Conservation (phyloP, 768 basidiomycete species). For the Russula emetica region DNA sequence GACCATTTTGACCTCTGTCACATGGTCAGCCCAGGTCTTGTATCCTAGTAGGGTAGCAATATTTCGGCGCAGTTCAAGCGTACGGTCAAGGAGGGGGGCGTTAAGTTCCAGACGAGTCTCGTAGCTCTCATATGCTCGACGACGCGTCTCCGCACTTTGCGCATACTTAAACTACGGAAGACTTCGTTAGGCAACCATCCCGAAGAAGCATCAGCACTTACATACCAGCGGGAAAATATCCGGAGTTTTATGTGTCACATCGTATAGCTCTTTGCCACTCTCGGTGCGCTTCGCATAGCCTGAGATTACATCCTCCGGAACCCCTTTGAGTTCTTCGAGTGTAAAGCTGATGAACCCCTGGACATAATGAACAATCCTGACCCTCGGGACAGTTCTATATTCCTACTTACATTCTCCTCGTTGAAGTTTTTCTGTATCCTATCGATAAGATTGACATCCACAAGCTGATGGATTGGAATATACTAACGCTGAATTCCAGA, state of each 20-base stretch:
- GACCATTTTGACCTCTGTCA: conserved; percentile 84
- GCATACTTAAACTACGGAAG: conserved; percentile 70
- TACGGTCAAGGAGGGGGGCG: conserved; percentile 62
- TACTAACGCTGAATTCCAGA: conserved; percentile 71
- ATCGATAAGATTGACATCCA: background rate
- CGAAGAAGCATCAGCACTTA: conserved; percentile 9
- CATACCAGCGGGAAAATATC: conserved; percentile 75
- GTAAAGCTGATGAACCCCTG: conserved; percentile 65
- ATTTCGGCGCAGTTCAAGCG: conserved; percentile 64
- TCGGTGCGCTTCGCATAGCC: conserved; percentile 69
- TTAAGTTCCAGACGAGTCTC: conserved; percentile 69
- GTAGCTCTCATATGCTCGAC: conserved; percentile 57
- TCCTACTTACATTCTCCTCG: conserved; percentile 64
- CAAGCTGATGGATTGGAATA: background rate
- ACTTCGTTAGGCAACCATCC: background rate
- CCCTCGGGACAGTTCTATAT: background rate
- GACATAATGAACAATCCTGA: background rate
- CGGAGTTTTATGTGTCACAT: conserved; percentile 77
- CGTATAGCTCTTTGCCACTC: conserved; percentile 55
- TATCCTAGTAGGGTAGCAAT: conserved; percentile 68
- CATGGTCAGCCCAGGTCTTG: conserved; percentile 77
- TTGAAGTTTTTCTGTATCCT: conserved; percentile 74
- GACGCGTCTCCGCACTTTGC: conserved; percentile 62
- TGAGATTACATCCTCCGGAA: conserved; percentile 72
- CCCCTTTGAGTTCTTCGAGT: conserved; percentile 69